Percentiles rank a stretch among this genome's conserved stretches.
Conservation (phyloP, 352 stramenopile species). For the Pythium guiyangense region DNA sequence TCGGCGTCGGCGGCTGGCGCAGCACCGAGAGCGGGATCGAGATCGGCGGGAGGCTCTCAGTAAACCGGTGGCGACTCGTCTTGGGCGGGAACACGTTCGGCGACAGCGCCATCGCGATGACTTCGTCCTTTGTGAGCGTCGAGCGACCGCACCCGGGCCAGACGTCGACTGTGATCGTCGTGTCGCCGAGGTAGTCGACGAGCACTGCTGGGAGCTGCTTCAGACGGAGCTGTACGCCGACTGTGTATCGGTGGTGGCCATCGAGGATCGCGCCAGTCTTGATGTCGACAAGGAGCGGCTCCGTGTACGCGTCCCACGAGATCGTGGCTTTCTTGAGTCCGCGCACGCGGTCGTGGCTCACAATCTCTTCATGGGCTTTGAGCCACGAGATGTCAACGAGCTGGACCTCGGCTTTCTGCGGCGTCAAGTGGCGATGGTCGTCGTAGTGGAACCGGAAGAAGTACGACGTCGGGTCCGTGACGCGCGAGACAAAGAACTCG, state of each 20-base stretch:
- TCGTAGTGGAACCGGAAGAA: conserved; percentile 84
- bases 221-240: conserved; percentile 62
- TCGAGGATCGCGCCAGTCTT: conserved; percentile 80
- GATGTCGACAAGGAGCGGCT: conserved; percentile 76
- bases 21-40: conserved; percentile 76
- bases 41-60: conserved; percentile 73
- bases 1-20: conserved; percentile 50
- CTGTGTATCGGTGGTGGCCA: conserved; percentile 80
- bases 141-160: conserved; percentile 70
- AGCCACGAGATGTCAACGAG: conserved; percentile 81
- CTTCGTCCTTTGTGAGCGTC: conserved; percentile 68
- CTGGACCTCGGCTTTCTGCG: conserved; percentile 74
- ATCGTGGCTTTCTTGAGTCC: conserved; percentile 75
- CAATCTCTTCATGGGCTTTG: conserved; percentile 81
- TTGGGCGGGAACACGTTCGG: conserved; percentile 81
- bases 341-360: conserved; percentile 75
- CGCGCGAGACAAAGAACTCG: conserved; percentile 74
- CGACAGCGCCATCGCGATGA: conserved; percentile 81
- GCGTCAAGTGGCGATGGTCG: conserved; percentile 49
- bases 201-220: conserved; percentile 73
- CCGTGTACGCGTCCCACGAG: conserved; percentile 78
- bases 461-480: conserved; percentile 84
- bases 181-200: conserved; percentile 76
- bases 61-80: conserved; percentile 81
- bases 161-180: conserved; percentile 71